phyloP scores from a whole-genome alignment of 2,329 filamentous ascomycete species.

The Aspergillus neotritici region DNA sequence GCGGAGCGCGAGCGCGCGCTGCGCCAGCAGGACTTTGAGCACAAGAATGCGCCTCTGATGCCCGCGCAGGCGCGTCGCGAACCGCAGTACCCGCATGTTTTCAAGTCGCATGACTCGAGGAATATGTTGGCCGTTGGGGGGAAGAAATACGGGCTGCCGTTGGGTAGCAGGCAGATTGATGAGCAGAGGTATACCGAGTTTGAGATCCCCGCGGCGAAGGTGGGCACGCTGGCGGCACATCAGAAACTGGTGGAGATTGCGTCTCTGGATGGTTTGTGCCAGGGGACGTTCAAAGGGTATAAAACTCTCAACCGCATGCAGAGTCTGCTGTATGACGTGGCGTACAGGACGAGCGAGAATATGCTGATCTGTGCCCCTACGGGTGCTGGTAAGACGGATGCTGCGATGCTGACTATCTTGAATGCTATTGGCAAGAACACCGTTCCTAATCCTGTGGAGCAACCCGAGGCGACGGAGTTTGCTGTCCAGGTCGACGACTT shows the following conservation, averaged over 20 bases:
- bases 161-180: conserved; percentile 66
- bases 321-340: conserved; percentile 89
- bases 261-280: conserved; percentile 82
- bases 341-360: conserved; percentile 93
- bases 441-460: conserved; percentile 70
- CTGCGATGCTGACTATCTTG: conserved; percentile 91
- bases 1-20: conserved; percentile 74
- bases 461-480: conserved; percentile 69
- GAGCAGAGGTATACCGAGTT: conserved; percentile 83
- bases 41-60: conserved; percentile 70
- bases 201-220: conserved; percentile 72
- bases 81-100: conserved; percentile 86
- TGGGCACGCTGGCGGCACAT: conserved; percentile 66
- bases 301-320: conserved; percentile 96
- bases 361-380: conserved; percentile 98
- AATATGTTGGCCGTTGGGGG: conserved; percentile 78
- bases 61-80: conserved; percentile 65
- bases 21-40: conserved; percentile 68
- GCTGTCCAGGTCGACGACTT: conserved; percentile 79
- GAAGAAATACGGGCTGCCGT: conserved; percentile 73
- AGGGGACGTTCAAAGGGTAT: conserved; percentile 90
- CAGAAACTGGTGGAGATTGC: conserved; percentile 72
- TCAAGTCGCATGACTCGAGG: conserved; percentile 73
- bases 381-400: conserved; percentile 97
- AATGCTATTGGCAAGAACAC: conserved; percentile 85